Conservation (phyloP, 202 grass and related monocot genomes). For the Setaria viridis region DNA sequence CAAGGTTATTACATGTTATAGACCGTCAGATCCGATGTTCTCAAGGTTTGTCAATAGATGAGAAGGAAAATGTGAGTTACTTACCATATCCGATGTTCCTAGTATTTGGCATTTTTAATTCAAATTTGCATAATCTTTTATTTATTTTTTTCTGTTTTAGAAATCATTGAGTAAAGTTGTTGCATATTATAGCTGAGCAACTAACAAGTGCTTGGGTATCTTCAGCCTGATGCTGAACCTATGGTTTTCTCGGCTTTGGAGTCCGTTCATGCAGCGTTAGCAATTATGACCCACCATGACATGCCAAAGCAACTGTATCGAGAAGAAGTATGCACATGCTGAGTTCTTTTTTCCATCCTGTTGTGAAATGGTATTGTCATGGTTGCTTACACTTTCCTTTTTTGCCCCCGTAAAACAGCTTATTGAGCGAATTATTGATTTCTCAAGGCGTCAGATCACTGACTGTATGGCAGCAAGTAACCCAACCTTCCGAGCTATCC, state of each 20-base stretch:
- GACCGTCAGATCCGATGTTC: slow-evolving; percentile 88
- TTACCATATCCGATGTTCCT: slow-evolving; percentile 1
- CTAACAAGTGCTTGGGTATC: slow-evolving; percentile 51
- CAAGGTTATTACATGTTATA: slow-evolving; percentile 78
- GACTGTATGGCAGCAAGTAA: slow-evolving; percentile 91
- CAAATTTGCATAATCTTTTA: slow-evolving; percentile 6
- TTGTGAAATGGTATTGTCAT: slow-evolving; percentile 27
- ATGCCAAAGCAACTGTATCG: slow-evolving; percentile 98
- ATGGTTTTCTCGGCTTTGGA: slow-evolving; percentile 91
- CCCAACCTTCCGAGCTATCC: slow-evolving; percentile 73
- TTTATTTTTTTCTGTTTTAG: not conserved
- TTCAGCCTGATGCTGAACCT: slow-evolving; percentile 70
- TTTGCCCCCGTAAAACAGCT: slow-evolving; percentile 55
- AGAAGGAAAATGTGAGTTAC: slow-evolving; percentile 81
- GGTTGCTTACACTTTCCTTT: slow-evolving; percentile 38
- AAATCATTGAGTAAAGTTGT: slow-evolving; percentile 18
- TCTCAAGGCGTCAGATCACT: slow-evolving; percentile 91
- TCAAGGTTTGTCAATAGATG: slow-evolving; percentile 86
- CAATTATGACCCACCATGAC: slow-evolving; percentile 84
- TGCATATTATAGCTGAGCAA: slow-evolving; percentile 36
- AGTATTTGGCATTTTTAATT: not conserved
- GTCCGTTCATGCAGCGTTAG: slow-evolving; percentile 81
- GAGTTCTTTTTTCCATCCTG: slow-evolving; percentile 24
- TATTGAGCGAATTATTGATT: slow-evolving; percentile 98
- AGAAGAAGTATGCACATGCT: slow-evolving; percentile 78